A percentile compares a stretch with the other conserved stretches of the same genome.
Conservation (phyloP, 163 green algal species). For the Chlorella variabilis region DNA sequence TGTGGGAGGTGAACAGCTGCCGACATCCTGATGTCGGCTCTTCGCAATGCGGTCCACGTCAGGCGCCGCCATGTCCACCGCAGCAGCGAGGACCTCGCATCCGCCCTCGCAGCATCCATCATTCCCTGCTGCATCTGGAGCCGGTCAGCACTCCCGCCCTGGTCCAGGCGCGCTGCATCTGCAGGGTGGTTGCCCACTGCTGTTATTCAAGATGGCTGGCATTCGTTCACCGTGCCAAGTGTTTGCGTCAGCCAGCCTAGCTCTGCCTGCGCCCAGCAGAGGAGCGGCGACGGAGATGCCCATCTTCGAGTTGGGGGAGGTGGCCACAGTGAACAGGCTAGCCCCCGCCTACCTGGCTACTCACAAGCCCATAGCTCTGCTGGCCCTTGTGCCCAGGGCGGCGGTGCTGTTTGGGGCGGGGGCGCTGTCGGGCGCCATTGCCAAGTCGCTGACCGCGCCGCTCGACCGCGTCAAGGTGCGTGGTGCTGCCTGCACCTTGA, state of each 20-base stretch:
- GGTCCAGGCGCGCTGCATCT: no score
- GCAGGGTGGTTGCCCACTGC: no score
- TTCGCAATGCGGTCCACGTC: no score
- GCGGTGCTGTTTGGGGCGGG: conserved; percentile 73
- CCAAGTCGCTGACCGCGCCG: conserved; percentile 78
- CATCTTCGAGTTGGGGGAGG: conserved; percentile 25
- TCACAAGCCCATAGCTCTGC: conserved; percentile 49
- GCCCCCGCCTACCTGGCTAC: conserved; percentile 22
- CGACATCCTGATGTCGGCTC: no score
- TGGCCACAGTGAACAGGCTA: conserved; percentile 9
- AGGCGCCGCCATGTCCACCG: no score
- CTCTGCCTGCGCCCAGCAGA: background rate
- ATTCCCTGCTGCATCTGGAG: no score
- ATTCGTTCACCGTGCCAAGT: background rate
- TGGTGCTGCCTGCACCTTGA: background rate
- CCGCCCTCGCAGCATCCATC: no score
- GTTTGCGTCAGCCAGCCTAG: background rate
- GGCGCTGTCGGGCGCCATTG: conserved; percentile 71
- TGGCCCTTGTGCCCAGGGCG: conserved; percentile 63
- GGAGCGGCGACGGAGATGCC: background rate
- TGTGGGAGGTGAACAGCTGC: no score
- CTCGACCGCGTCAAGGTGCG: conserved; percentile 76
- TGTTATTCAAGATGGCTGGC: background rate
- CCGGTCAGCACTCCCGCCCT: no score
- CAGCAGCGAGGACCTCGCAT: no score